Evolutionary conservation across 2,329 filamentous ascomycete genomes (phyloP).

Genomic region (Venturia carpophila): DNA sequence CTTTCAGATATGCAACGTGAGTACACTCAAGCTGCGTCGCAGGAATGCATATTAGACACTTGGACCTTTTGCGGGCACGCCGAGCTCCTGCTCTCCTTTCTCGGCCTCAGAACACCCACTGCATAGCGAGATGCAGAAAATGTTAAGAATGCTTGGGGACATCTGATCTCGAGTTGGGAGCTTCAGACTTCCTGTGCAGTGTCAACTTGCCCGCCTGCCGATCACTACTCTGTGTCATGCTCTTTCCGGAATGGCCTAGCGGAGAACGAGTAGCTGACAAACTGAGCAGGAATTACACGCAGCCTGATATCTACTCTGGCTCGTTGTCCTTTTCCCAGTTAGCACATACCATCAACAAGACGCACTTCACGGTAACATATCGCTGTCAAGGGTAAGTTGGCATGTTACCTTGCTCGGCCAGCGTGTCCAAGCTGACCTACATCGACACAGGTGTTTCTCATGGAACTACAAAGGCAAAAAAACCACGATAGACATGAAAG

Average conservation of each 20-base stretch:
- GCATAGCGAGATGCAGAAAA: background rate
- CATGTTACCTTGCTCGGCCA: background rate
- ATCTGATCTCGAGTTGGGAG: background rate
- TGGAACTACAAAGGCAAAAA: conserved; percentile 45
- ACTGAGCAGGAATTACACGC: conserved; percentile 44
- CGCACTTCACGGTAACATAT: conserved; percentile 56
- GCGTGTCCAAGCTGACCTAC: background rate
- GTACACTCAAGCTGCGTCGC: background rate
- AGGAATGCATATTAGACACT: background rate
- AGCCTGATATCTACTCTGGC: conserved; percentile 53
- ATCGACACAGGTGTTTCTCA: conserved; percentile 38
- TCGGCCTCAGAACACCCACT: background rate
- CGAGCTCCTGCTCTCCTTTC: background rate
- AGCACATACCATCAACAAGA: conserved; percentile 49
- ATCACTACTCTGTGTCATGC: background rate
- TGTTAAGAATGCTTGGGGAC: background rate
- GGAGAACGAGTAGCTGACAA: conserved; percentile 18
- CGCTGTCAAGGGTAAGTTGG: conserved; percentile 46
- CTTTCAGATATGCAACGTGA: conserved; percentile 46
- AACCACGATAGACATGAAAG: conserved; percentile 39
- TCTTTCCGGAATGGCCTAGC: background rate
- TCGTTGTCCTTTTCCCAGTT: conserved; percentile 55
- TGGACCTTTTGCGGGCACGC: background rate
- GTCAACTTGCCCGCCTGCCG: background rate
- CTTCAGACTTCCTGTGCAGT: background rate